Evolutionary conservation across 2,329 filamentous ascomycete species (phyloP), one percentile per base, ranked within the genome.

Genomic region (Phaeophleospora eucalypticola): DNA sequence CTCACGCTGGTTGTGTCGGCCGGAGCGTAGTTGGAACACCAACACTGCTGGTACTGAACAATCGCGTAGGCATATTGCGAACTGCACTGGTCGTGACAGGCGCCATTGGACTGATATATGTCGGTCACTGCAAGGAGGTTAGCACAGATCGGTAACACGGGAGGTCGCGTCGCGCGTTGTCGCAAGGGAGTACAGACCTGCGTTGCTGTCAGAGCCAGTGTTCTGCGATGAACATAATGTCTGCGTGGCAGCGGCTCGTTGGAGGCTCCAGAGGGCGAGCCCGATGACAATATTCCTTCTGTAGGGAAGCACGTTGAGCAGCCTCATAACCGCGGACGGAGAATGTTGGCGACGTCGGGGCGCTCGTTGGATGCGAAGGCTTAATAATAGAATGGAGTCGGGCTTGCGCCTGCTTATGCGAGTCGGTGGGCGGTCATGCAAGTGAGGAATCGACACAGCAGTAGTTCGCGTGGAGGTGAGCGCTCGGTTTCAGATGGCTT

Each of bases 11-110:
- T 43, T 48, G 70, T 66, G 4, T 66, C 57, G 16, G 62, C 63
- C 7, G 87, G 87, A 2, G 75, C 74, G 58, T 82, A 82, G 36
- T 89, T 77, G 32, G 84, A 83, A 64, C 87, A 91, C 85, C 85
- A 91, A 63, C 87, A 91, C 42, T 74, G 66, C 24, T 79, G 71
- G 14, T 68, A 74, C 57, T 87, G 78, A 1, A 89, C 71, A 39
- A 91, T 72, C 54, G 84, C 85, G 52, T 83, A 87, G 33, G 86
- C 84, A 54, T 75, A 86, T 14, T 72, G 16, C 4, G 62, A 59
- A 19, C 66, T 58, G 67, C 87, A 91, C 40, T 75, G 75, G 40
- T 78, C 69, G 41, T 73, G 68, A 63, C 87, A 91, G 10, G 82
- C 75, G 21, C 86, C 86, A 57, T 87, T 82, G 16, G 84, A 86